phyloP scores from a whole-genome alignment of 2,329 filamentous ascomycete species.

The Stagonosporopsis vannaccii region DNA sequence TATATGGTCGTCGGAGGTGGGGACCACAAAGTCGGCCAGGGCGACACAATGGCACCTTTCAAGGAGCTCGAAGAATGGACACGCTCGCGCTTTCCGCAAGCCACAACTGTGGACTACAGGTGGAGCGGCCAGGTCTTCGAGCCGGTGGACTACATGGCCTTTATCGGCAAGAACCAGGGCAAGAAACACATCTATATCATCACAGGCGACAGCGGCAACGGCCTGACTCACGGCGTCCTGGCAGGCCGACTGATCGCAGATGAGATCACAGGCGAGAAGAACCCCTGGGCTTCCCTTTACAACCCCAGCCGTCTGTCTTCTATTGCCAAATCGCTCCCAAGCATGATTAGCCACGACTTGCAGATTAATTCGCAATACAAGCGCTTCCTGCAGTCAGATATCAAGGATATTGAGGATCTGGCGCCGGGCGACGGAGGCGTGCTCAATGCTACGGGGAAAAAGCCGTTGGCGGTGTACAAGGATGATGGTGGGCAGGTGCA shows the following conservation, averaged over 20 bases:
- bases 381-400: constrained; percentile 61
- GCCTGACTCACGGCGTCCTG: constrained; percentile 63
- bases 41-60: constrained; percentile 56
- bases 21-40: constrained; percentile 67
- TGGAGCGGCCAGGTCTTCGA: constrained; percentile 68
- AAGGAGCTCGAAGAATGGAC: constrained; percentile 62
- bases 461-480: constrained; percentile 64
- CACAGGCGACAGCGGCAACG: constrained; percentile 66
- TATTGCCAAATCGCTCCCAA: constrained; percentile 55
- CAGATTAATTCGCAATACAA: constrained; percentile 66
- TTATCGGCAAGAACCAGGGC: constrained; percentile 64
- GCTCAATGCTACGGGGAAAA: constrained; percentile 56
- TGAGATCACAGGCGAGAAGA: constrained; percentile 59
- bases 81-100: constrained; percentile 60
- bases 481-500: constrained; percentile 61
- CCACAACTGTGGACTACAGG: constrained; percentile 60
- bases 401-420: constrained; percentile 64
- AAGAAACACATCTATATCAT: constrained; percentile 61
- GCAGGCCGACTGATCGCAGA: constrained; percentile 62
- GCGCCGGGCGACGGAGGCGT: constrained; percentile 60
- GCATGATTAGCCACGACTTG: constrained; percentile 60
- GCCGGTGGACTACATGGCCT: constrained; percentile 62
- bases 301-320: constrained; percentile 57
- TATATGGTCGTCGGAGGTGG: constrained; percentile 65
- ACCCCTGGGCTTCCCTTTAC: constrained; percentile 61